Base-by-base conservation (phyloP, 2,329 filamentous ascomycete genomes). In the Ambrosiella xylebori region DNA sequence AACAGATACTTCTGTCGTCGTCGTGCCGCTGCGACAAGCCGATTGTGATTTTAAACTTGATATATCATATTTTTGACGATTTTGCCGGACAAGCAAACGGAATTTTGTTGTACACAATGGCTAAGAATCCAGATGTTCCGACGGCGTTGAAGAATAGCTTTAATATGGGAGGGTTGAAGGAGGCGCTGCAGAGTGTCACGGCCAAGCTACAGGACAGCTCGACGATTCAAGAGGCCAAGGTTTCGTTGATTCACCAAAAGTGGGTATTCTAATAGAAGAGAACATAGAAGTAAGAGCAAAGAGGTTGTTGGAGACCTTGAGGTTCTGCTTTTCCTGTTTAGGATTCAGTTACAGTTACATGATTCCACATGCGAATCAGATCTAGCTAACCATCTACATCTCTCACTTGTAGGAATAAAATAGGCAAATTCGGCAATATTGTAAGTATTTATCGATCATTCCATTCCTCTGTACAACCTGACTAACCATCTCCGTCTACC, bases 381-480 rank as follows among this genome's bases (percentile, higher is more conserved):
- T 50, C 44, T 15, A 56, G 45, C 54, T 47, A 49, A 49, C 40
- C 35, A 17, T 50, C 7, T 52, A 60, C 41, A 54, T 52, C 4
- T n/a, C 36, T 4, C 58, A 27, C 38, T 17, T n/a, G 15, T 19
- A 72, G 71, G 57, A 67, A 82, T 63, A 73, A 81, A 60, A 74
- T 84, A 64, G 81, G 81, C 57, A 84, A 84, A 66, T 69, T 84
- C 54, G 77, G 70, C 45, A 84, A 84, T 63, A 63, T 84, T 63
- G 78, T 82, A 71, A 61, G 73, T 62, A 13, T 1, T 47, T 36
- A 19, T 38, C 15, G 35, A 51, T n/a, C 19, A 41, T 50, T 17
- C n/a, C 7, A 17, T 17, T 47, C n/a, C 35, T 19, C 45, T 50
- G 15, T 27, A 11, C 17, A 40, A 49, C 52, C 17, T 27, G n/a